Evolutionary conservation across 352 stramenopile genomes (phyloP).

Genomic region (Phytopythium cucurbitacearum): DNA sequence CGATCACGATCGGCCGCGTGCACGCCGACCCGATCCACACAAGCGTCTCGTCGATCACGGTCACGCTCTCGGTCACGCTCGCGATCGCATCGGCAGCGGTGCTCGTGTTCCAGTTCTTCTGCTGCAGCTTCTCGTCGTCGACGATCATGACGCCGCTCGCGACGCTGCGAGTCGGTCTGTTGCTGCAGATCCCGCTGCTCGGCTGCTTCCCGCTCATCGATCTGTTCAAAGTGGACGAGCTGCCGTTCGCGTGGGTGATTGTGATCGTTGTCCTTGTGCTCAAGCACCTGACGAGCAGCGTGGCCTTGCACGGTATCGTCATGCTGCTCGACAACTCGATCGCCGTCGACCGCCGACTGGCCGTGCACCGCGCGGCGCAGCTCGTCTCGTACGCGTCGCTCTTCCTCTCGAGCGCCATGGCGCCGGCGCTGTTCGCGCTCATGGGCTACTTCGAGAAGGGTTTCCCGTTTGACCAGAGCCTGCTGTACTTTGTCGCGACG

Average conservation of each 20-base stretch:
- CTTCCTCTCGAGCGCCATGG: conserved; percentile 46
- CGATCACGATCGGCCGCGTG: conserved; percentile 31
- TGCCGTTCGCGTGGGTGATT: conserved; percentile 56
- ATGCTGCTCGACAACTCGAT: conserved; percentile 79
- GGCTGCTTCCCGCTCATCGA: conserved; percentile 68
- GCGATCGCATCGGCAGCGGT: conserved; percentile 49
- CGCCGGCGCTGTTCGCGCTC: conserved; percentile 61
- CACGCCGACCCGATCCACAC: conserved; percentile 31
- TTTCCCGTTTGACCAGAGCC: conserved; percentile 77
- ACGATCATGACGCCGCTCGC: conserved; percentile 76
- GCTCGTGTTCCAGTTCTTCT: conserved; percentile 43
- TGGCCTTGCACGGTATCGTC: conserved; percentile 65
- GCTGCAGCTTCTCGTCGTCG: conserved; percentile 44
- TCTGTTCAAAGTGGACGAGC: conserved; percentile 59
- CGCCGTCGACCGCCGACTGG: conserved; percentile 56
- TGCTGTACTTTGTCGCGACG: conserved; percentile 73
- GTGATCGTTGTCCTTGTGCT: conserved; percentile 51
- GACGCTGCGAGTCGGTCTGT: conserved; percentile 62
- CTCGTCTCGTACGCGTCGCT: conserved; percentile 51
- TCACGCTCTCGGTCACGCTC: conserved; percentile 48
- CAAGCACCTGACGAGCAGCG: conserved; percentile 58
- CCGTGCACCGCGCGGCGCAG: conserved; percentile 64
- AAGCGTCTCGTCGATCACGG: conserved; percentile 50
- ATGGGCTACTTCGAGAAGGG: conserved; percentile 70
- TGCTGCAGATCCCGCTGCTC: conserved; percentile 74